Base-by-base conservation (phyloP, 306 rosid genomes). In the Cucurbita pepo region DNA sequence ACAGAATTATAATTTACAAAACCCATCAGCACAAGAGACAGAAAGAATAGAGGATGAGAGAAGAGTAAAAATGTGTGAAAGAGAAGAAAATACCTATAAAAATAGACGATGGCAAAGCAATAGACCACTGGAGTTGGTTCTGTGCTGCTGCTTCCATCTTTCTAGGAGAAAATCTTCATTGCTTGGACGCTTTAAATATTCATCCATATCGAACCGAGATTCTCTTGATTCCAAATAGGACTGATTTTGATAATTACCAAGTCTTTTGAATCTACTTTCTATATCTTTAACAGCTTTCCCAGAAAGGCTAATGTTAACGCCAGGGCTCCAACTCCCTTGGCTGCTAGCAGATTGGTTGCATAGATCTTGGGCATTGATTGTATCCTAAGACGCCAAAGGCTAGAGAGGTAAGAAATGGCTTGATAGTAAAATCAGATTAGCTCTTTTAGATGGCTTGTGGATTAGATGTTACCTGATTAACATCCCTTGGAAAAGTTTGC, bases 291-390 rank as follows among this genome's bases (percentile, higher is more conserved):
- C 76, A 18, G 83, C 50, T 45, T 82, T 87, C 74, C 73, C 82
- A 25, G 83, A 72, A 81, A 86, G 77, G 34, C 72, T 73, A 60
- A 80, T 80, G 3, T 76, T 16, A 51, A 73, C 75, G 64, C 83
- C 83, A 2, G 92, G 95, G 83, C 95, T 89, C 92, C 96, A 95
- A 80, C 99, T 95, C 73, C 99, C 99, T 4, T 76, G 87, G 76
- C 97, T 91, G 77, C 96, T 89, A 50, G 73, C 85, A 16, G 95
- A 85, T 56, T 14, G 77, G 81, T 71, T 86, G 52, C 81, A 70
- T 75, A 34, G 88, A 72, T 84, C 86, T 45, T 77, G 82, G 0
- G 72, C 37, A 71, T 77, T 84, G 38, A 10, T 44, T 47, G 25
- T 64, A 66, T 79, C 95, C 96, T 94, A 69, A 4, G 12, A 77